These are phyloP conservation scores for Botryococcus braunii DNA, from an alignment of 163 green algal species.

Conservation along the genomic window DNA sequence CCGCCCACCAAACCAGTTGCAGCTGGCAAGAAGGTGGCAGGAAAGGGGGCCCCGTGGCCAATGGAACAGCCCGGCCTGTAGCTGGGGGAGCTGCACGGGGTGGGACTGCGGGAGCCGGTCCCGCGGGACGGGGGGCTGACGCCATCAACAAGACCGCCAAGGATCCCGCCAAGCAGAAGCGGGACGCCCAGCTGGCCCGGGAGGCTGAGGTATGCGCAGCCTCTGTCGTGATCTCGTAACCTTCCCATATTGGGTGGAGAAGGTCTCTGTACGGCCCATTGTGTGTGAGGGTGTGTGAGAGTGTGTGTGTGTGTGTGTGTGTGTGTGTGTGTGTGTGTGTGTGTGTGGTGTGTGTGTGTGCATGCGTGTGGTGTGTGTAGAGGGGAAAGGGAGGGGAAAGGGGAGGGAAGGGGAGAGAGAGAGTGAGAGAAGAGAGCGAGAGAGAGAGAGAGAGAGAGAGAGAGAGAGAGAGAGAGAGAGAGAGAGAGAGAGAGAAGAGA, in stretches of 20 bases:
- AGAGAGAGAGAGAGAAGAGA: not conserved
- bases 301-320: no score
- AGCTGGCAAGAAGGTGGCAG: not conserved
- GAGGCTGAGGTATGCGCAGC: constrained; percentile 32
- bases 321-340: no score
- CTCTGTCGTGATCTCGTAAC: not conserved
- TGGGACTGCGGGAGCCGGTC: not conserved
- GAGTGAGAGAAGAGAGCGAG: no score
- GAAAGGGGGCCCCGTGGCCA: not conserved
- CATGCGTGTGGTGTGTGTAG: no score
- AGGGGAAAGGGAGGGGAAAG: no score
- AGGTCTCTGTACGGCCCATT: no score
- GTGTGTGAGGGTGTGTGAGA: no score
- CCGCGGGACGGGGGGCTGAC: not conserved
- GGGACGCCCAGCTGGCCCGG: constrained; percentile 37
- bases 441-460: no score
- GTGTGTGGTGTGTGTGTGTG: no score
- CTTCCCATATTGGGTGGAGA: no score
- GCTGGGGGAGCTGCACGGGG: not conserved
- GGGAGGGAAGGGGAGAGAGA: no score
- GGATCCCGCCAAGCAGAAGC: constrained; percentile 32
- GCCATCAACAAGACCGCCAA: constrained; percentile 21
- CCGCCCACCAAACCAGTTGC: not conserved
- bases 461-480: no score
- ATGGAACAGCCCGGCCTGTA: not conserved